Base-by-base conservation (phyloP, 2,329 filamentous ascomycete species). In the Fusarium sp. region DNA sequence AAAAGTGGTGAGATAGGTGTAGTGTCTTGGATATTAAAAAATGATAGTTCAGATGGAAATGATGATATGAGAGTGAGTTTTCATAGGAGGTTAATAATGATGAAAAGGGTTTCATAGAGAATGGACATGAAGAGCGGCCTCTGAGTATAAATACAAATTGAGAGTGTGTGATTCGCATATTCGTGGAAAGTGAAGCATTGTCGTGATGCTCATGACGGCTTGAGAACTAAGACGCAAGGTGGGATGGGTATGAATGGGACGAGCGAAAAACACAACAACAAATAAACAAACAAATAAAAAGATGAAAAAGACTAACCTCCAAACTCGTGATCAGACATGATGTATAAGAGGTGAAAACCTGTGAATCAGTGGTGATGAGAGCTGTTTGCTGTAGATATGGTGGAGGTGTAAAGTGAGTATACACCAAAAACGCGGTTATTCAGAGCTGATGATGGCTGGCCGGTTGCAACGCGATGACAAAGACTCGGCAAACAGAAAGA, bases 241-340 rank as follows among this genome's bases (percentile, higher is more conserved):
- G 54, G 8, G 41, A 14, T 40, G 54, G 8, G 41, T 41, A 58
- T 61, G 36, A 54, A n/a, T 20, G 20, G 5, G 36, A 40, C 21
- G 39, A 29, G 46, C 14, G 33, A 27, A 36, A 39, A 23, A 29
- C 42, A 42, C 40, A 46, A n/a, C 25, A 53, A 61, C 25, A 25
- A 25, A 25, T 25, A 8, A n/a, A 58, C 27, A 49, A 58, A 51
- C 29, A 50, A 58, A 51, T 46, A 47, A 59, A 35, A 29, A 71
- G 23, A 51, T 31, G 50, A 27, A 45, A 59, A 45, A 46, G 29
- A 80, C 87, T 79, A 75, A 89, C 88, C 85, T 79, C 83, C 85
- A 80, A 89, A 88, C 76, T 90, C 88, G 77, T 89, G 85, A 73
- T 90, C 88, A 58, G 88, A 90, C 88, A 90, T 90, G 65, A 43